Evolutionary conservation across 495 filamentous ascomycete species (phyloP), one percentile per base, ranked within the genome.

Genomic region (Penicillium coprophilum): DNA sequence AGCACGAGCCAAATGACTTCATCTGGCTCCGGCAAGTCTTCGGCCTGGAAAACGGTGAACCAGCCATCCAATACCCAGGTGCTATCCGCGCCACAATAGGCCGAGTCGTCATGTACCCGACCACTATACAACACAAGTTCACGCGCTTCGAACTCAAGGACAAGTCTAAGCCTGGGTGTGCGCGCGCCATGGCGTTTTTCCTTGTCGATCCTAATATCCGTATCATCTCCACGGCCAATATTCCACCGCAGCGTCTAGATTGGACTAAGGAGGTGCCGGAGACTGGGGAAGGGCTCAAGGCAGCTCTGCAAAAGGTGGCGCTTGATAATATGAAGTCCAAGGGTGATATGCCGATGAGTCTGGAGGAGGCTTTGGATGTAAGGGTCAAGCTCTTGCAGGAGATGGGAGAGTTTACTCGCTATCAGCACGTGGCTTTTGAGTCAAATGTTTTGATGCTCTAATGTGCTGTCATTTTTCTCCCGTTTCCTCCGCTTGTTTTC

Each of bases 161-260:
- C 57, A 58, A 52, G 11, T 73, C 74, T 6, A 81, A 78, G 62
- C 70, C 74, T 0, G 83, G 83, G 7, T 70, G 77, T 34, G 56
- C 64, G 1, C 71, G 76, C n/a, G 69, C 78, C 40, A 41, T 86
- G 1, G 73, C 68, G 0, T 67, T 86, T 19, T 82, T 75, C 61
- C 71, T 87, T 5, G 69, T 86, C 13, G 81, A 86, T 59, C 84
- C 84, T 0, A 67, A 76, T 28, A 66, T 74, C 17, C 74, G 82
- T 8, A 74, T 84, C 46, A 76, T 84, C 32, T 79, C 74, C 2
- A 84, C 84, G 0, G 75, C 77, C 0, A 80, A 82, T 54, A 76
- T 87, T 0, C 82, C 84, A 4, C 81, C 82, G 0, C 83, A 81
- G 57, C 60, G 71, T 13, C 17, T 69, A 3, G 71, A 77, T 55